Evolutionary conservation across 495 filamentous ascomycete species (phyloP).

Genomic region (Neurospora sp.): DNA sequence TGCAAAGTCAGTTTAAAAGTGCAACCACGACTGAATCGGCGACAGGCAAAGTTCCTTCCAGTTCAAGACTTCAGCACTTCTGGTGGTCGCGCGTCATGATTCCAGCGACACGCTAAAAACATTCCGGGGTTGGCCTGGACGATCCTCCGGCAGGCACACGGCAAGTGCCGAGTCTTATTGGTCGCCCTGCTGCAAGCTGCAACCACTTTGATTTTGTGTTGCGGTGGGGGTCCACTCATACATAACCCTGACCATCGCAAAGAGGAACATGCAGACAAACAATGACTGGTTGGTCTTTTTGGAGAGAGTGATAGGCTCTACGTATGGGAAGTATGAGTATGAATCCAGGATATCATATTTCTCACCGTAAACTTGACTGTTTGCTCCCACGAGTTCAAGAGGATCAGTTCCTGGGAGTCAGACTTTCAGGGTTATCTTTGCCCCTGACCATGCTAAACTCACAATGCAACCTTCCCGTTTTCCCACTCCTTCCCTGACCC

Average conservation of each 20-base stretch:
- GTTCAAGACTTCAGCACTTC: not conserved
- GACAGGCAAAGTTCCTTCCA: not conserved
- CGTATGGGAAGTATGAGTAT: not conserved
- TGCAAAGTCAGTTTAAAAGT: not conserved
- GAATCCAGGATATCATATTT: not conserved
- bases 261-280: not conserved
- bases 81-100: constrained; percentile 1
- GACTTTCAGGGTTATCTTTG: not conserved
- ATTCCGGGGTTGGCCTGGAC: not conserved
- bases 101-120: not conserved
- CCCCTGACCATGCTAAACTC: not conserved
- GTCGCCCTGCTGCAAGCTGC: not conserved
- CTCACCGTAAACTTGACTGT: not conserved
- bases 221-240: not conserved
- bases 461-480: not conserved
- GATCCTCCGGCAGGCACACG: not conserved
- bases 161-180: not conserved
- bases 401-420: not conserved
- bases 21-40: not conserved
- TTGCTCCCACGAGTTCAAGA: not conserved
- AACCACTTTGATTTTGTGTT: not conserved
- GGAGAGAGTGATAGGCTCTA: not conserved
- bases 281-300: not conserved
- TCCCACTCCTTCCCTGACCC: not conserved
- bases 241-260: not conserved